Percentiles rank a stretch among this genome's conserved stretches.
Conservation (phyloP, 768 basidiomycete species). For the Leccinum fibrillosum region DNA sequence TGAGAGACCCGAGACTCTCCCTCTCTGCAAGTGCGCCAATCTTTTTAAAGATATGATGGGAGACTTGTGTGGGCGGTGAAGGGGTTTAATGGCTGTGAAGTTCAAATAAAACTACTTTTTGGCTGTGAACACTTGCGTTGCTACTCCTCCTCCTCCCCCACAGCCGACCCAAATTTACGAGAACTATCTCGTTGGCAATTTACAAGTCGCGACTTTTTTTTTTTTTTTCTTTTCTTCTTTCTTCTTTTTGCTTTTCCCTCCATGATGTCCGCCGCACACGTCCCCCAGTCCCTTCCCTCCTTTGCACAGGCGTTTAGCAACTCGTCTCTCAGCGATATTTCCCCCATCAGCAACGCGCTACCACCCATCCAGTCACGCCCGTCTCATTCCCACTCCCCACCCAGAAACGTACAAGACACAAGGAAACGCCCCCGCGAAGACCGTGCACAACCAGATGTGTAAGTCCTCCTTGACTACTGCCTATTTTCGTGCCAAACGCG, state of each 20-base stretch:
- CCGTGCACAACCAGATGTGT: slow-evolving; percentile 39
- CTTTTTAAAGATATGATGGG: not conserved
- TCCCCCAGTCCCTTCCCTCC: slow-evolving; percentile 66
- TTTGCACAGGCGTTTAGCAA: slow-evolving; percentile 74
- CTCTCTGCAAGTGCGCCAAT: not conserved
- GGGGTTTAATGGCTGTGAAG: not conserved
- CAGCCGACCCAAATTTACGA: not conserved
- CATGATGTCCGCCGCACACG: slow-evolving; percentile 43
- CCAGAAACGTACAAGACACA: not conserved
- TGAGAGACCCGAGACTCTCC: no score
- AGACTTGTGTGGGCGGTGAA: not conserved
- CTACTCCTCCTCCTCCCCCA: not conserved
- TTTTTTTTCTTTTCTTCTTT: not conserved
- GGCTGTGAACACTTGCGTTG: not conserved
- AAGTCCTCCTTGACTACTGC: slow-evolving; percentile 24
- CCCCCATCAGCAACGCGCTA: slow-evolving; percentile 51
- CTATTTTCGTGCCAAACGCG: slow-evolving; percentile 10
- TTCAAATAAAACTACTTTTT: not conserved
- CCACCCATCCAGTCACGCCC: slow-evolving; percentile 59
- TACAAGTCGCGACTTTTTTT: slow-evolving; percentile 9
- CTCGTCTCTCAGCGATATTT: slow-evolving; percentile 50
- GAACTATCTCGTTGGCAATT: not conserved
- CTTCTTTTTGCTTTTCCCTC: not conserved
- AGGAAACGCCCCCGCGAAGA: slow-evolving; percentile 49
- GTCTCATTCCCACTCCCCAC: slow-evolving; percentile 28